These are phyloP conservation scores for Penicillium flavigenum DNA, from an alignment of 495 filamentous ascomycete genomes.

Conservation along the genomic window DNA sequence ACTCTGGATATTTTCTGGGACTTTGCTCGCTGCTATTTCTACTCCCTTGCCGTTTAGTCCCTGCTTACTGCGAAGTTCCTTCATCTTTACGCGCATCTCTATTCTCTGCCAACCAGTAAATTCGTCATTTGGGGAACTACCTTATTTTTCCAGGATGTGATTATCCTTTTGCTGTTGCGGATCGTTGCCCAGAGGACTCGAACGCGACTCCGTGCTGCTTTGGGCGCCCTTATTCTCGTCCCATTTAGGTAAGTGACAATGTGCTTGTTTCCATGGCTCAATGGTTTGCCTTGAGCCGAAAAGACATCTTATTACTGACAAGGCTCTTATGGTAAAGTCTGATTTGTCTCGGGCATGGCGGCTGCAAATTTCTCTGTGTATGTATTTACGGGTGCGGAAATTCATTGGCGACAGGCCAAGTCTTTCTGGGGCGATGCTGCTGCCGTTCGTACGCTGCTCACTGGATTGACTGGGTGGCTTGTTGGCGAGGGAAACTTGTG, in stretches of 20 bases:
- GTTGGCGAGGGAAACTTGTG: constrained; percentile 34
- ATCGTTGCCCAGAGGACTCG: constrained; percentile 29
- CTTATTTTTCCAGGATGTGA: constrained; percentile 44
- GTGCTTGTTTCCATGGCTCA: constrained; percentile 1
- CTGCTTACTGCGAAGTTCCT: constrained; percentile 36
- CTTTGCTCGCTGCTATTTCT: constrained; percentile 39
- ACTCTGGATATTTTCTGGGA: constrained; percentile 34
- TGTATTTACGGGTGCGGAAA: constrained; percentile 40
- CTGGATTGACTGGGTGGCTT: constrained; percentile 39
- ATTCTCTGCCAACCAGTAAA: constrained; percentile 31
- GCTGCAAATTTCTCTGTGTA: constrained; percentile 41
- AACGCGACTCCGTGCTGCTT: constrained; percentile 23
- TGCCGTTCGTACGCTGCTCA: constrained; percentile 36
- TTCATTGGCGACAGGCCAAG: constrained; percentile 43
- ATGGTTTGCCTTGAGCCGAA: no score
- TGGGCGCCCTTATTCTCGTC: constrained; percentile 24
- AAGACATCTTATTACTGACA: no score
- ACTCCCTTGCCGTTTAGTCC: constrained; percentile 34
- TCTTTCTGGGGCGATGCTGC: constrained; percentile 38
- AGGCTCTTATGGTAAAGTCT: constrained; percentile 18
- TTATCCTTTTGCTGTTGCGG: constrained; percentile 32
- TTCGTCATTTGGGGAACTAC: constrained; percentile 38
- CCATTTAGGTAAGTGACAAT: constrained; percentile 34
- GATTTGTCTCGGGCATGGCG: constrained; percentile 37
- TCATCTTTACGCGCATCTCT: constrained; percentile 40